Evolutionary conservation across 495 filamentous ascomycete species (phyloP), one percentile per base, ranked within the genome.

Genomic region (Xylaria cubensis): DNA sequence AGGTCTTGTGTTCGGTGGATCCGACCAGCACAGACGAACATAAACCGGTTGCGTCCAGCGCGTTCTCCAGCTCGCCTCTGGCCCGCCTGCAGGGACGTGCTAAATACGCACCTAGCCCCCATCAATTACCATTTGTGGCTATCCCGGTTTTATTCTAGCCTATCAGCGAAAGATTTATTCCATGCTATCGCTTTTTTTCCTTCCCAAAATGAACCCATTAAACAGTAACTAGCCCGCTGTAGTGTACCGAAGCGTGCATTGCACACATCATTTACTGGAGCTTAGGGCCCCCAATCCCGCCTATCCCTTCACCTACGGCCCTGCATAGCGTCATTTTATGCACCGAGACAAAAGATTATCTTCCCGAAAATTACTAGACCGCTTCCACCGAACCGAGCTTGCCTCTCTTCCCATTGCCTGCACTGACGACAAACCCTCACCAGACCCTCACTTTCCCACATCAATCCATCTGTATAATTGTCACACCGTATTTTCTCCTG

Each of bases 291-390:
- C 21, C 36, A 42, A 42, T 41, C 39, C 59, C 10, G 36, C 34
- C 24, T 13, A 4, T 66, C 50, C 39, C n/a, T 50, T 50, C 42
- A 26, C 67, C 67, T n/a, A 4, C 34, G 12, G 12, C 65, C 50
- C 65, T 34, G 36, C 65, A 67, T 67, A 56, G 65, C 65, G 65
- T 67, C 65, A 67, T 67, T 56, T 67, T 67, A 67, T 67, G 64
- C 65, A 56, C 65, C 64, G 29, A 66, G 39, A 39, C 44, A 12
- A 44, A 66, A 66, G 29, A 51, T 51, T 36, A 67, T 50, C 29
- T 29, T 51, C 50, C 65, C 34, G n/a, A 56, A 67, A 55, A 67
- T 55, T 44, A 48, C 44, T 48, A 32, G 32, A 41, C 39, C 29
- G 32, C 44, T 67, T 59, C 68, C 69, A 51, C 42, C 42, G 19